Evolutionary conservation across 345 rosid species (phyloP).

Genomic region (Pelargonium nanum): DNA sequence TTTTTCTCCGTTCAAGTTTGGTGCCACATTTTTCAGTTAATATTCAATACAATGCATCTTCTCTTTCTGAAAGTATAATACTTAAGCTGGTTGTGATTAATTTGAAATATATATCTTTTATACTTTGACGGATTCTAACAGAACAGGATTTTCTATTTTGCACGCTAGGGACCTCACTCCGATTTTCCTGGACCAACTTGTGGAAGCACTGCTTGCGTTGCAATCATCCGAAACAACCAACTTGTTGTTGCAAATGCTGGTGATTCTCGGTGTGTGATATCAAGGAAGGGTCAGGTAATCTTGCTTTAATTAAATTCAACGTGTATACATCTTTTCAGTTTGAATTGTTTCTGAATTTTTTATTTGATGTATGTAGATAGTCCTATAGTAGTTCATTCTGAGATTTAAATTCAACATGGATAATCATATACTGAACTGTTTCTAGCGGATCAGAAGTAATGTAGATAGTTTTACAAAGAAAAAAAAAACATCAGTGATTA

Average conservation of each 20-base stretch:
- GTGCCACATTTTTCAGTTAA: background rate
- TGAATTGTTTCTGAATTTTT: too few species aligned
- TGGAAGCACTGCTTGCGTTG: conserved; percentile 89
- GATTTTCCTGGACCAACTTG: conserved; percentile 86
- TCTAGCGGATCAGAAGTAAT: too few species aligned
- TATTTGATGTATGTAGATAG: too few species aligned
- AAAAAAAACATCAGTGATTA: too few species aligned
- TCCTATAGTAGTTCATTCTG: too few species aligned
- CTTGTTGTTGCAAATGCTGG: conserved; percentile 89
- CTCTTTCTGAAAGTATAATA: background rate
- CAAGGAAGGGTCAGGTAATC: conserved; percentile 87
- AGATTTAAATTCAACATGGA: too few species aligned
- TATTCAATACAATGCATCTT: background rate
- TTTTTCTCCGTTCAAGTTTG: background rate
- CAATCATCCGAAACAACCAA: conserved; percentile 56
- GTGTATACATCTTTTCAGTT: background rate
- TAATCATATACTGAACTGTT: too few species aligned
- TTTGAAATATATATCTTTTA: background rate
- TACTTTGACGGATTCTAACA: too few species aligned
- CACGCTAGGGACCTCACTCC: conserved; percentile 81
- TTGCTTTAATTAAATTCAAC: background rate
- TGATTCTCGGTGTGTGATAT: conserved; percentile 89
- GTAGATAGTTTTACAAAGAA: too few species aligned
- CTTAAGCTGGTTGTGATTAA: background rate
- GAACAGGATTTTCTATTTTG: background rate